Conservation (phyloP, 306 rosid species). For the Sphenostylis stenocarpa region DNA sequence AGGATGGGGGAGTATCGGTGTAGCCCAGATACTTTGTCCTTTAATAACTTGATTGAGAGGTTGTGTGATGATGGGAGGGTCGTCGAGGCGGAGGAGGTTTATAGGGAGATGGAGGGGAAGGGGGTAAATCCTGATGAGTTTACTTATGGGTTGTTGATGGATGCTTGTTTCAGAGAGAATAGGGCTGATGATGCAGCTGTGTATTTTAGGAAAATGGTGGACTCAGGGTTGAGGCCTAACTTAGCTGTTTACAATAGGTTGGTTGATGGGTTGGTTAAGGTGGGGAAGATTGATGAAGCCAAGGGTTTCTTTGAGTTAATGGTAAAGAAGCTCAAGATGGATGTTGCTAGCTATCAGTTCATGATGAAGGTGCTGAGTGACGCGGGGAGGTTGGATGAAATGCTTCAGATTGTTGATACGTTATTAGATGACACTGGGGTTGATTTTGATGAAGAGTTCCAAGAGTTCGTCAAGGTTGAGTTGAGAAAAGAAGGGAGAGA, state of each 20-base stretch:
- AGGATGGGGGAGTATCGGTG: constrained; percentile 85
- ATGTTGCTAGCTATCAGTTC: constrained; percentile 74
- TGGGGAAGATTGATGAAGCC: constrained; percentile 73
- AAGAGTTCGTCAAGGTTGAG: constrained; percentile 76
- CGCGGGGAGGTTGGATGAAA: constrained; percentile 65
- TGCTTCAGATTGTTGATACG: constrained; percentile 73
- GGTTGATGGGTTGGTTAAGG: constrained; percentile 80
- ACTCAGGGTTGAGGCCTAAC: constrained; percentile 78
- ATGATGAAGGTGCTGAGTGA: constrained; percentile 83
- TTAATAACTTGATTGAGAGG: constrained; percentile 88
- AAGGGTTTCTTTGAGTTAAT: constrained; percentile 75
- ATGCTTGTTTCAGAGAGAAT: constrained; percentile 76
- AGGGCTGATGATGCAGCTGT: constrained; percentile 87
- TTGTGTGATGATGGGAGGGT: constrained; percentile 69
- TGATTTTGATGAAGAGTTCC: constrained; percentile 76
- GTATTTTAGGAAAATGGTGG: constrained; percentile 83
- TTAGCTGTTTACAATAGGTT: constrained; percentile 78
- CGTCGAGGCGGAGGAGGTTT: constrained; percentile 76
- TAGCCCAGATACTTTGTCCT: constrained; percentile 69
- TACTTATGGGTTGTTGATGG: constrained; percentile 81
- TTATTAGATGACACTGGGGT: constrained; percentile 78
- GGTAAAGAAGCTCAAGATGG: constrained; percentile 98
- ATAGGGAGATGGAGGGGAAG: constrained; percentile 74
- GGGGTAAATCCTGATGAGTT: constrained; percentile 87
- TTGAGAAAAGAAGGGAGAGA: constrained; percentile 87